These are phyloP conservation scores for Chaetoscypha palmicola DNA, from an alignment of 2,329 filamentous ascomycete genomes.

Conservation along the genomic window DNA sequence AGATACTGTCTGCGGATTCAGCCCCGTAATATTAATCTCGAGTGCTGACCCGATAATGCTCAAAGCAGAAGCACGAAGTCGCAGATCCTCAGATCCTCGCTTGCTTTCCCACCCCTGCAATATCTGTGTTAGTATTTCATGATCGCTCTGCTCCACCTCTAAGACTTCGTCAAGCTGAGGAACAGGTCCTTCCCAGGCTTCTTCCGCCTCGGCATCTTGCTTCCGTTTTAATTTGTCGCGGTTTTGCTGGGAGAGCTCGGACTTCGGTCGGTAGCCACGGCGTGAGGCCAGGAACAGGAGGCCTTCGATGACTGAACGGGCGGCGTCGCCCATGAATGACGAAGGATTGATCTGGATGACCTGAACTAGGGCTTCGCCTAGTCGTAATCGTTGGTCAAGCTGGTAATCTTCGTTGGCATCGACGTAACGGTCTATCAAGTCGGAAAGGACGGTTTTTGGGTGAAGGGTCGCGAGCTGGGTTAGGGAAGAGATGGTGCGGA, in stretches of 20 bases:
- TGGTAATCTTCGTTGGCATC: slow-evolving; percentile 51
- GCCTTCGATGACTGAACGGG: slow-evolving; percentile 46
- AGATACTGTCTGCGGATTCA: slow-evolving; percentile 46
- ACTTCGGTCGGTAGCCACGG: slow-evolving; percentile 53
- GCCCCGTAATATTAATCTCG: slow-evolving; percentile 52
- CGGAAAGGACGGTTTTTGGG: slow-evolving; percentile 52
- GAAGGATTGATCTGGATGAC: slow-evolving; percentile 55
- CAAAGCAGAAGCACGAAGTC: slow-evolving; percentile 62
- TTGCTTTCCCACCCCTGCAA: slow-evolving; percentile 62
- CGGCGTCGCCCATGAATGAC: slow-evolving; percentile 47
- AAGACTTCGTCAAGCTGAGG: slow-evolving; percentile 39
- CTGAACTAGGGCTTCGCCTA: slow-evolving; percentile 61
- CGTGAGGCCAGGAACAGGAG: slow-evolving; percentile 59
- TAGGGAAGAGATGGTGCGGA: slow-evolving; percentile 60
- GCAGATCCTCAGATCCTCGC: slow-evolving; percentile 59
- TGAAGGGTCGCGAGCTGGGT: slow-evolving; percentile 52
- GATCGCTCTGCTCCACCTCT: slow-evolving; percentile 26
- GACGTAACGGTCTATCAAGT: slow-evolving; percentile 61
- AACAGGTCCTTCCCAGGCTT: slow-evolving; percentile 48
- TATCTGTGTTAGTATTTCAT: slow-evolving; percentile 50
- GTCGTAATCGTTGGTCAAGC: slow-evolving; percentile 58
- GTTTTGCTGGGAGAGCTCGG: slow-evolving; percentile 47
- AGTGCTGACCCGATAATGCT: slow-evolving; percentile 55
- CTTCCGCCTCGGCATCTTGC: slow-evolving; percentile 44
- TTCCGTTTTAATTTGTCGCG: slow-evolving; percentile 42